Base-by-base conservation (phyloP, 352 stramenopile species). In the Globisporangium nunn region DNA sequence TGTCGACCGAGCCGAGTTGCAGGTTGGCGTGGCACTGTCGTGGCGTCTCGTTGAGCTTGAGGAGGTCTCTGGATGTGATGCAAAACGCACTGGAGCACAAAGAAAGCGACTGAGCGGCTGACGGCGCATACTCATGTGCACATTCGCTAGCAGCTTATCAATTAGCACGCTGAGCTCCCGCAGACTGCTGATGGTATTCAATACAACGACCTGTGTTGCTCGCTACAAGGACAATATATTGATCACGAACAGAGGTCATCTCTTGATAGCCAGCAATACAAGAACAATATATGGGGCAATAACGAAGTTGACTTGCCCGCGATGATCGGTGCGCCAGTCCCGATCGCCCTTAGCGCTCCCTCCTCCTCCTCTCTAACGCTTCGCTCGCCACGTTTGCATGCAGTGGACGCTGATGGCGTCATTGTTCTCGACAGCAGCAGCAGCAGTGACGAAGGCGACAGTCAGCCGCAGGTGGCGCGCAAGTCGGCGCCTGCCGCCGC, bases 41-140 rank as follows among this genome's bases (percentile, higher is more conserved):
- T 2, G 74, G 72, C 12, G 78, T 87, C 50, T 75, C 64, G 45
- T 84, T 68, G 51, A 50, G 65, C 49, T 86, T 75, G 48, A 79
- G 65, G 6, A 92, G 75, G 35, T 69, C 64, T 23, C 23, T 23
- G 23, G 23, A 23, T 23, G 23, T 23, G 23, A 23, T 23, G 23
- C 23, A 23, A 23, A 23, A 23, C 23, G 23, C 23, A 23, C 23
- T 23, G 23, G 23, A 23, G 23, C 23, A 23, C 23, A 23, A 23
- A 23, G 0, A 23, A 23, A 23, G 23, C 23, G 23, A 23, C 23
- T 1, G 23, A 23, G 23, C 23, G 23, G 23, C 23, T 23, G 23
- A 23, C 23, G 23, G 23, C 23, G 23, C 23, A 23, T 23, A 1
- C 23, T 23, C 23, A 23, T 23, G 23, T 23, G 23, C 23, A 23